phyloP scores from a whole-genome alignment of 352 stramenopile genomes.

The Globisporangium lucens region DNA sequence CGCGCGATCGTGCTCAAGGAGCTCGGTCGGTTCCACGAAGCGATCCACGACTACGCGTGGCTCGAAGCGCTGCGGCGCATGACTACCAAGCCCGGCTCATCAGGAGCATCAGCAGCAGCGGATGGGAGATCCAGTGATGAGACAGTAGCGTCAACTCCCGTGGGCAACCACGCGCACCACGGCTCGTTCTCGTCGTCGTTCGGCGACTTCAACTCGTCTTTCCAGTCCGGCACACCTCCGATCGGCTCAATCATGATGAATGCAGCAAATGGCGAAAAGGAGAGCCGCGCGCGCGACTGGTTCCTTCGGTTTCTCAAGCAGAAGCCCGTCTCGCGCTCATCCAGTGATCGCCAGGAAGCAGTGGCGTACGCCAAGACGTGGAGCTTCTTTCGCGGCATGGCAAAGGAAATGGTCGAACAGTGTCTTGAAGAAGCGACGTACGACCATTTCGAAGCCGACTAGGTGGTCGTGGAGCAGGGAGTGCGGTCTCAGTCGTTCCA shows the following conservation, averaged over 20 bases:
- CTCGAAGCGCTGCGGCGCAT: slow-evolving; percentile 44
- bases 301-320: slow-evolving; percentile 40
- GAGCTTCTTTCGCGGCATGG: slow-evolving; percentile 59
- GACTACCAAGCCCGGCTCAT: not conserved
- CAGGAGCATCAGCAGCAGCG: not conserved
- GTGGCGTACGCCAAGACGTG: slow-evolving; percentile 30
- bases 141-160: not conserved
- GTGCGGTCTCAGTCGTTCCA: slow-evolving; percentile 34
- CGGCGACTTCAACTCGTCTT: slow-evolving; percentile 16
- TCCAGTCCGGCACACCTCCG: not conserved
- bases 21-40: slow-evolving; percentile 60
- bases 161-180: slow-evolving; percentile 5
- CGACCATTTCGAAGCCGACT: slow-evolving; percentile 32
- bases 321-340: slow-evolving; percentile 23
- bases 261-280: slow-evolving; percentile 27
- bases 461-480: slow-evolving; percentile 39
- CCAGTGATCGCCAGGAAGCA: slow-evolving; percentile 27
- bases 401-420: slow-evolving; percentile 39
- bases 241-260: slow-evolving; percentile 5
- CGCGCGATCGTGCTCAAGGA: slow-evolving; percentile 56
- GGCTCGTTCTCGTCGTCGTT: slow-evolving; percentile 29
- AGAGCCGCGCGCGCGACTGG: slow-evolving; percentile 36
- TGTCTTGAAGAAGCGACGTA: slow-evolving; percentile 45
- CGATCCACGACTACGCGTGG: slow-evolving; percentile 71
- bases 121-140: not conserved